These are phyloP conservation scores for Malus fusca DNA, from an alignment of 306 rosid species.

Conservation along the genomic window DNA sequence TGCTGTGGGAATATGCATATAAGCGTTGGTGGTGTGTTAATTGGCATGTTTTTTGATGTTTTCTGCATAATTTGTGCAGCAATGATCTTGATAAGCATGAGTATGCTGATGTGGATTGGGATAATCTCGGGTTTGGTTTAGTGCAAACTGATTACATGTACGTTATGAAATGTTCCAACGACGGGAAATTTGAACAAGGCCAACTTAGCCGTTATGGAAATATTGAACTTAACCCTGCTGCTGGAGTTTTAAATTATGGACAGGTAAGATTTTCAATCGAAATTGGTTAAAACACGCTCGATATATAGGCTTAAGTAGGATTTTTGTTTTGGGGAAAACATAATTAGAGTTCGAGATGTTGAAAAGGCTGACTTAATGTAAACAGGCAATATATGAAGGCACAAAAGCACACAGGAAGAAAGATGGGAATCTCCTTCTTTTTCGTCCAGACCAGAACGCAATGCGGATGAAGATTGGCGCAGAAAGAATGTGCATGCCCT, in stretches of 20 bases:
- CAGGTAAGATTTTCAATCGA: constrained; percentile 36
- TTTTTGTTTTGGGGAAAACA: not conserved
- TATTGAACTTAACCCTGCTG: constrained; percentile 71
- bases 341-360: no score
- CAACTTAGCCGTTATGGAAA: constrained; percentile 51
- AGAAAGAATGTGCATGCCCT: constrained; percentile 80
- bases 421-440: constrained; percentile 58
- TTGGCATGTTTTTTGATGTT: not conserved
- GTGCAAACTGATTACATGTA: constrained; percentile 77
- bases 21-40: not conserved
- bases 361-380: not conserved
- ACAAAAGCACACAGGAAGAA: constrained; percentile 72
- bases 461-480: constrained; percentile 68
- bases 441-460: constrained; percentile 77
- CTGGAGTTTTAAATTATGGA: constrained; percentile 82
- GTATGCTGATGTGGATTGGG: constrained; percentile 64
- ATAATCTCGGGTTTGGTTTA: constrained; percentile 67
- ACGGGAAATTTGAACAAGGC: constrained; percentile 45
- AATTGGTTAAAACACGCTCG: not conserved
- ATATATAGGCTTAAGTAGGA: not conserved
- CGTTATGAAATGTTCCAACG: constrained; percentile 32
- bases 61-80: constrained; percentile 1
- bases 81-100: constrained; percentile 34
- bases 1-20: not conserved
- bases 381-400: constrained; percentile 82